Evolutionary conservation across 345 rosid species (phyloP), one percentile per base, ranked within the genome.

Genomic region (Eutrema yunnanense): DNA sequence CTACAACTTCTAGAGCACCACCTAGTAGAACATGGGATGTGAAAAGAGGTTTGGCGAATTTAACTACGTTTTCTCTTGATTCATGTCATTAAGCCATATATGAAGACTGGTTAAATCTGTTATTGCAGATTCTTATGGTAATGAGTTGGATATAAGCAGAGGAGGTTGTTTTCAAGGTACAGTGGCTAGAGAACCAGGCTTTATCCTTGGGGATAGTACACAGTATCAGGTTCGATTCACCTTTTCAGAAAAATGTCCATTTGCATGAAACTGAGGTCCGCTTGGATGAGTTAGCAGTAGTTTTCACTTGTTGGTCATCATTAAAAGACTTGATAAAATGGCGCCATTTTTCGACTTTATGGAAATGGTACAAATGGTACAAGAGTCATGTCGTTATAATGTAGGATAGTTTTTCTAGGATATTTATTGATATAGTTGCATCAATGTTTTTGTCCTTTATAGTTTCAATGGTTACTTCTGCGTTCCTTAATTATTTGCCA

Each of bases 201-300:
- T 38, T 64, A 32, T 48, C 42, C 34, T 40, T 6, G 77, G 73
- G 53, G 55, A 44, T 66, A 74, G 76, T 69, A 47, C 76, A 71
- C 56, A 37, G 70, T 69, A 78, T 40, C 80, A 85, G 92, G 92
- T 87, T 69, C 2, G 65, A 6, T 79, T 66, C 54, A 69, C 37
- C 30, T 47, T 46, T 32, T 43, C 38, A 22, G 0, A 30, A 2
- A 42, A 22, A 44, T 54, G 14, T 69, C 19, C 50, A 43, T 54
- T 37, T 51, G 8, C 14, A 42, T 41, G 58, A 49, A 58, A 40
- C 9, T 57, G 61, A 57, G 27, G 41, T 19, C 37, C 29, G 67
- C 29, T 48, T 47, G 7, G 55, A 46, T 56, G 27, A 69, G 27
- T 19, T 14, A 10, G 51, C 4, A 12, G 11, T 59, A 59, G 56